These are phyloP conservation scores for Penicillium sp. DNA, from an alignment of 2,329 filamentous ascomycete species.

Conservation along the genomic window DNA sequence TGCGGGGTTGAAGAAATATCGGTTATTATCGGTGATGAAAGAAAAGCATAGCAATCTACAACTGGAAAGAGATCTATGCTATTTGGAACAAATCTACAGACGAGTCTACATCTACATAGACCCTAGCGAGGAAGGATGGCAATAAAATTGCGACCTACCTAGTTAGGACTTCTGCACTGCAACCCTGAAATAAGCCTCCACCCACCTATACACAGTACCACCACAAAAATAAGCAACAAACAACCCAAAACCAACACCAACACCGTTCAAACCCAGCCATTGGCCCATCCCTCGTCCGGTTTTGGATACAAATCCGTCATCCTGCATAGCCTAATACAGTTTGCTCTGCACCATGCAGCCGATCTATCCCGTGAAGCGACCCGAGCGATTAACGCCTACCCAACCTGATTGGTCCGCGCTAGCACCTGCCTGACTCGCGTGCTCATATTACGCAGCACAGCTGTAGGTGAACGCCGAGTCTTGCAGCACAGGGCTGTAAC, in stretches of 20 bases:
- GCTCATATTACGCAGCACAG: too few relatives aligned
- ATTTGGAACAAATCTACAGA: neutral
- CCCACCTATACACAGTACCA: neutral
- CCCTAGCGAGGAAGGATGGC: neutral
- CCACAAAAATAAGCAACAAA: neutral
- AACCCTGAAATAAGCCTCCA: too few relatives aligned
- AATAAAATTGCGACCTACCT: too few relatives aligned
- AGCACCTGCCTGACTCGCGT: too few relatives aligned
- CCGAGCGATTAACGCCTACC: neutral
- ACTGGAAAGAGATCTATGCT: neutral
- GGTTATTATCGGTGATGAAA: neutral
- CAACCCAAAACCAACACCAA: neutral
- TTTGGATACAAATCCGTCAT: slow-evolving; percentile 1
- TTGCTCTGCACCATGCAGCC: slow-evolving; percentile 3
- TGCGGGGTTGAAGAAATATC: neutral
- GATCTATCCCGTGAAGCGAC: slow-evolving; percentile 2
- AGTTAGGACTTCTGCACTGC: too few relatives aligned
- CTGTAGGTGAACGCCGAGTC: too few relatives aligned
- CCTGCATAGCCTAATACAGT: slow-evolving; percentile 5
- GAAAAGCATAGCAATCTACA: neutral
- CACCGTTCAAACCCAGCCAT: neutral
- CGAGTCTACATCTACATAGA: neutral
- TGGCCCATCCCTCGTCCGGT: neutral
- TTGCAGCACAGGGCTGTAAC: too few relatives aligned
- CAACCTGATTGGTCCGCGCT: neutral